A percentile compares a stretch with the other conserved stretches of the same genome.
Evolutionary conservation across 2,329 filamentous ascomycete species (phyloP).

Genomic region (Diaporthe australafricana): DNA sequence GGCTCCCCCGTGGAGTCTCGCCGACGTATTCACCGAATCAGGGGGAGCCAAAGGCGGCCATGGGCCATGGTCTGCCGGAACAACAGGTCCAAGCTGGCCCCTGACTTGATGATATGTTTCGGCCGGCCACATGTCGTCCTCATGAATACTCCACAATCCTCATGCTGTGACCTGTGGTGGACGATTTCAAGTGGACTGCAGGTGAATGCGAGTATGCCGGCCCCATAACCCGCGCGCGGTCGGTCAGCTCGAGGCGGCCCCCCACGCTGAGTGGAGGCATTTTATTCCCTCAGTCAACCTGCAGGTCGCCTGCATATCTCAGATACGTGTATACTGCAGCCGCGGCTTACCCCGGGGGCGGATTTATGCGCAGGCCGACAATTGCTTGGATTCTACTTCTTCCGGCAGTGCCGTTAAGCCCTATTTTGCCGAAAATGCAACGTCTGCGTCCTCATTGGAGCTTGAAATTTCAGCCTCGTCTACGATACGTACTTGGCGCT

Average conservation of each 20-base stretch:
- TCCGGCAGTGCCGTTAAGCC: conserved; percentile 14
- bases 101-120: too few species aligned
- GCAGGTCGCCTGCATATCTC: neutral
- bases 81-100: too few species aligned
- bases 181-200: neutral
- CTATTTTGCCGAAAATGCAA: conserved; percentile 17
- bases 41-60: neutral
- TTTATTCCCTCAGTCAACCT: conserved; percentile 21
- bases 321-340: neutral
- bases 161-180: neutral
- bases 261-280: conserved; percentile 20
- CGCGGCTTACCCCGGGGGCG: conserved; percentile 4
- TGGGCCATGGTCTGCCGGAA: too few species aligned
- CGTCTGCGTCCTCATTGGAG: neutral
- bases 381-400: conserved; percentile 6
- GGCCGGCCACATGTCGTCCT: neutral
- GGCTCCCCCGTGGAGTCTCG: conserved; percentile 7
- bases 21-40: conserved; percentile 11
- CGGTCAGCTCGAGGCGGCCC: neutral
- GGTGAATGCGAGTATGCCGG: neutral
- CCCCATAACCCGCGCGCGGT: neutral
- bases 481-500: conserved; percentile 17
- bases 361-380: conserved; percentile 11
- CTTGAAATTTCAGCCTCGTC: conserved; percentile 24
- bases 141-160: neutral